These are phyloP conservation scores for Pelargonium fulgidum DNA, from an alignment of 441 rosid genomes.

Conservation along the genomic window DNA sequence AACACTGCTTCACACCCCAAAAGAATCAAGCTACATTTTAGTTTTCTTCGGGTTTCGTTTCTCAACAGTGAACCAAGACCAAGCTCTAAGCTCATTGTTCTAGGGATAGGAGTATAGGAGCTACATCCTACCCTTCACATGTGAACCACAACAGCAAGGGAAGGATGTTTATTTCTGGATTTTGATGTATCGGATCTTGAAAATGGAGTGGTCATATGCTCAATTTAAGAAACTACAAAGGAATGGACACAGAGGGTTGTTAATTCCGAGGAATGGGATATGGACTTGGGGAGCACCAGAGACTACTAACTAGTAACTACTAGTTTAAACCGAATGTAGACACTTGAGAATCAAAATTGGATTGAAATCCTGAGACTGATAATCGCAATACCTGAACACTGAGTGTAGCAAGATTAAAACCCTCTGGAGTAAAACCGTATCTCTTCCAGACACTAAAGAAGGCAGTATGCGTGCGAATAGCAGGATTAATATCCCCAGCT, in stretches of 20 bases:
- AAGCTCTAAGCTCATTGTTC: too few relatives aligned
- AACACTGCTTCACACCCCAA: too few relatives aligned
- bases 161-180: background rate
- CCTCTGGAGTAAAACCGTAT: constrained; percentile 95
- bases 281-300: background rate
- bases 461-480: constrained; percentile 92
- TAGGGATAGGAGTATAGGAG: too few relatives aligned
- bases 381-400: constrained; percentile 48
- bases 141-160: background rate
- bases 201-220: background rate
- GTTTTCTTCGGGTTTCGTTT: too few relatives aligned
- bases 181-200: background rate
- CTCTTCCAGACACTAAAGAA: constrained; percentile 93
- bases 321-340: background rate
- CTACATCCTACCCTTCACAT: background rate
- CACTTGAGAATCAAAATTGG: background rate
- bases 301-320: background rate
- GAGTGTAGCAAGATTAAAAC: constrained; percentile 86
- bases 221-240: background rate
- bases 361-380: background rate
- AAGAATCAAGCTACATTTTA: too few relatives aligned
- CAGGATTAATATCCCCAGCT: constrained; percentile 95
- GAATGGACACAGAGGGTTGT: background rate
- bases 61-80: too few relatives aligned
- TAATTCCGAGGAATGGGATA: background rate